Evolutionary conservation across 1,284 basidiomycete genomes (phyloP).

Genomic region (Athelia sp.): DNA sequence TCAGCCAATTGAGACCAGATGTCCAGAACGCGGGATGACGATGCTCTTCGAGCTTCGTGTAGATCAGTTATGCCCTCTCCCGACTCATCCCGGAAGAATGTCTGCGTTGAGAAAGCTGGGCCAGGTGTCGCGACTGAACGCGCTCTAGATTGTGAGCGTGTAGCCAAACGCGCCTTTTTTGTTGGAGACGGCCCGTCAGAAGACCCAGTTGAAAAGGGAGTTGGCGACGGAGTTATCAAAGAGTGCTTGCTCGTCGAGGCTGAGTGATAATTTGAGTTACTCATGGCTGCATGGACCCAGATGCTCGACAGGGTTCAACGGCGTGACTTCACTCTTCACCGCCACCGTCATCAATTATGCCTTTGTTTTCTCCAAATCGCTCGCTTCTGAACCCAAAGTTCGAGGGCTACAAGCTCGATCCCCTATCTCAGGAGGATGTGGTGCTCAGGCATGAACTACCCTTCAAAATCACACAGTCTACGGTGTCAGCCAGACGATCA

Average conservation of each 20-base stretch:
- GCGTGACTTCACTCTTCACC: too few species aligned
- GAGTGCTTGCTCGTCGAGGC: not conserved
- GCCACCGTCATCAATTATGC: constrained; percentile 8
- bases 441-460: constrained; percentile 47
- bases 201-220: not conserved
- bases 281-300: too few species aligned
- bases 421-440: constrained; percentile 49
- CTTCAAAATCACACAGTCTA: constrained; percentile 53
- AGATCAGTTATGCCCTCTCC: constrained; percentile 29
- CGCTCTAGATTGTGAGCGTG: not conserved
- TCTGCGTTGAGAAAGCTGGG: not conserved
- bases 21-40: constrained; percentile 49
- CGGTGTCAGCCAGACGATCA: constrained; percentile 44
- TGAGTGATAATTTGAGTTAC: too few species aligned
- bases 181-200: not conserved
- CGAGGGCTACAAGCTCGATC: constrained; percentile 75
- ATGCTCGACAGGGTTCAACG: too few species aligned
- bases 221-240: not conserved
- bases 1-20: constrained; percentile 64
- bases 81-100: not conserved
- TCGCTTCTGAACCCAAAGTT: constrained; percentile 76
- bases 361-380: constrained; percentile 31
- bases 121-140: not conserved
- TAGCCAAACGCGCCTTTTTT: not conserved
- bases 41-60: constrained; percentile 50